Base-by-base conservation (phyloP, 2,329 filamentous ascomycete genomes). In the Apiospora koreana region DNA sequence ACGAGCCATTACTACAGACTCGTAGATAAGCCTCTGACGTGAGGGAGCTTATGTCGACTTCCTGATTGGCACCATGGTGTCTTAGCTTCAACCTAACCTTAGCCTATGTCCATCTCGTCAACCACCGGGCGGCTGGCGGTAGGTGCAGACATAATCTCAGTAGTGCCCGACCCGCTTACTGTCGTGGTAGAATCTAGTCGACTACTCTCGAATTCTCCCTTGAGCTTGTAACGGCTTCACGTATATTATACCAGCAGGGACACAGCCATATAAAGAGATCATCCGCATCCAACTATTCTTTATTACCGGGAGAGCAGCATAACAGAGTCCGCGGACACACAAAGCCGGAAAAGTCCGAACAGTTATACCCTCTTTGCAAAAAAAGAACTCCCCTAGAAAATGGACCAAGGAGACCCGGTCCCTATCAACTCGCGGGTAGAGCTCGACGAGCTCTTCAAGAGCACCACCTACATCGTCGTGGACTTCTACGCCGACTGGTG, bases 401-500 rank as follows among this genome's bases (percentile, higher is more conserved):
- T 58, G 50, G 6, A 1, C 25, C 16, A 35, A 10, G 38, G 2
- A 2, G 23, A 25, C 5, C 14, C 42, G 1, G 3, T 66, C 38
- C 6, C n/a, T n/a, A 21, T 66, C 25, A 4, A 4, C 3, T 68
- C 66, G 3, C 0, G 21, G 28, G 31, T 31, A 2, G 66, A 68
- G 31, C 66, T 68, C 18, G 31, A 35, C 5, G 28, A 6, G 43
- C 80, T 91, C 73, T 83, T 92, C 75, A 85, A 93, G 71, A 81
- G 93, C 76, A 91, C 93, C 84, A 70, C 46, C n/a, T 71, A 70
- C n/a, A 66, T 70, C 18, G 67, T 48, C 10, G 21, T 62, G 1
- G 70, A 71, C 54, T 91, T 86, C 85, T 91, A 90, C 80, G 91
- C 91, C 71, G 87, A 85, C 74, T 93, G 91, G 91, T 93, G 91